Conservation (phyloP, 768 basidiomycete genomes). For the Roridomyces roridus region DNA sequence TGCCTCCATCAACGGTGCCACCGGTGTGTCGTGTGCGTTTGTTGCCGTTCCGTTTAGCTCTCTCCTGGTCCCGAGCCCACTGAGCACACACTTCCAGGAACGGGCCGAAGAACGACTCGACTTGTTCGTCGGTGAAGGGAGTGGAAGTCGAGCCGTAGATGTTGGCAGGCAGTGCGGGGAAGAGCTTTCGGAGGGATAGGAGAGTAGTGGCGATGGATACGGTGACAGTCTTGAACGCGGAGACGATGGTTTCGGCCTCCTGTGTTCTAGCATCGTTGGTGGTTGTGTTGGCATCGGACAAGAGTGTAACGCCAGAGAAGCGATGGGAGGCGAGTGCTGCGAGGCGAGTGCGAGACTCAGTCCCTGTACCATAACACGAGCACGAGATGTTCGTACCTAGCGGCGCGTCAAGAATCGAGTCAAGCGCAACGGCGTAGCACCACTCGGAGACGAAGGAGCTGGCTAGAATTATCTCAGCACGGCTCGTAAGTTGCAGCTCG, state of each 20-base stretch:
- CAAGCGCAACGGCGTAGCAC: too few relatives aligned
- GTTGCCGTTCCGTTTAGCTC: not conserved
- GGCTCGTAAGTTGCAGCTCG: too few relatives aligned
- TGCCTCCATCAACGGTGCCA: not conserved
- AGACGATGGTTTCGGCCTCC: not conserved
- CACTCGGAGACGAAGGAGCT: too few relatives aligned
- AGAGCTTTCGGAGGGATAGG: not conserved
- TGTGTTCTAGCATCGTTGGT: not conserved
- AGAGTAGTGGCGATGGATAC: not conserved
- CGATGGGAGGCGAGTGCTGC: not conserved
- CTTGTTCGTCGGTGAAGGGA: not conserved
- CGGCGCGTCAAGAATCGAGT: too few relatives aligned
- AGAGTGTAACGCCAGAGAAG: too few relatives aligned
- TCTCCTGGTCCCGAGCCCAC: slow-evolving; percentile 5
- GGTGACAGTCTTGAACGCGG: not conserved
- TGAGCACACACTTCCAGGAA: slow-evolving; percentile 3
- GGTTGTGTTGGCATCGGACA: not conserved
- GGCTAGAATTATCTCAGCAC: too few relatives aligned
- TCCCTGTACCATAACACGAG: too few relatives aligned
- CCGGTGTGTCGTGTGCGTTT: not conserved
- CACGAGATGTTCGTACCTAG: too few relatives aligned
- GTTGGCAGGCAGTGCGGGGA: not conserved
- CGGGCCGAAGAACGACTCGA: not conserved
- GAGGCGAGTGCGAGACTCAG: too few relatives aligned
- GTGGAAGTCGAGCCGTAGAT: not conserved